Base-by-base conservation (phyloP, 495 filamentous ascomycete species). In the Penicillium bovifimosum region DNA sequence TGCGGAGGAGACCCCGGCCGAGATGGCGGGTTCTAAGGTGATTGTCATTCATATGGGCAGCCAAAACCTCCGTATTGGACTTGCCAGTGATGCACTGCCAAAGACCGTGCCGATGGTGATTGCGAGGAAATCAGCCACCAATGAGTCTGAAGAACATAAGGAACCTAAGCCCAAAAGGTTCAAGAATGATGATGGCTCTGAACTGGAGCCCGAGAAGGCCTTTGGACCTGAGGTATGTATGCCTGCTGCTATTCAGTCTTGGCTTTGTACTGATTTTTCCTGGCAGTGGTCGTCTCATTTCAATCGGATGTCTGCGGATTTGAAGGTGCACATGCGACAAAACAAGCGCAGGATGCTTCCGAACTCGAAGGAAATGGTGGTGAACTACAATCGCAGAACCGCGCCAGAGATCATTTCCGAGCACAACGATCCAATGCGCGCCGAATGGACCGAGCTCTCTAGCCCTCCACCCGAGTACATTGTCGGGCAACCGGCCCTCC, bases 21-120 rank as follows among this genome's bases (percentile, higher is more conserved):
- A 87, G 53, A 68, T 77, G n/a, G 68, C 81, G 52, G 89, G 90
- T 33, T 92, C 91, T 9, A 96, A 95, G 66, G 86, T 96, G 47
- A 91, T 98, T 63, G 86, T 97, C 31, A 88, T 98, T 49, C 93
- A 98, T 65, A 80, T 92, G n/a, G 93, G 93, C n/a, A 96, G 91
- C 63, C 93, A 98, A 71, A 97, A 97, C 52, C 68, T 97, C 47
- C 79, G 93, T 29, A 90, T 98, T 54, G 93, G 93, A 0, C 78
- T 96, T 41, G 88, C 92, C 5, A 96, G 88, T 62, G 93, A 98
- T 75, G 93, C 91, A 17, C 69, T 98, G 29, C 93, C 93, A 0
- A 96, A 91, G 70, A 92, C 88, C 2, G 78, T 97, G 27, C 95
- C 95, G 5, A 97, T 95, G 87, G 83, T 87, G 0, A 87, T 96